Evolutionary conservation across 306 rosid genomes (phyloP), one percentile per base, ranked within the genome.

Genomic region (Gastrolobium bilobum): DNA sequence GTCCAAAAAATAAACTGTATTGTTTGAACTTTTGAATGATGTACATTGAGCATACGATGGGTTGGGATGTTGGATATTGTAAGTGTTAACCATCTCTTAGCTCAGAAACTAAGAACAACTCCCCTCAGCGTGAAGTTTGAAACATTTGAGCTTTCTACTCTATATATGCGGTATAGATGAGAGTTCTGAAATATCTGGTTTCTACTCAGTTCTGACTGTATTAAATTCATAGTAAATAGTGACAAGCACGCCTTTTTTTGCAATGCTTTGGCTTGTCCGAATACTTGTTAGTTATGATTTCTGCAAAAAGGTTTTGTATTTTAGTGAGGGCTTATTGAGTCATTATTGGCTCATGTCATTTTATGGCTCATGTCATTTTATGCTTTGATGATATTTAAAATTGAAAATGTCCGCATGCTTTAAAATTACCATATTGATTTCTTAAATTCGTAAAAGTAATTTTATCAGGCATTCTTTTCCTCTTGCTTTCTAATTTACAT

Each of bases 291-390:
- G 15, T 54, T 37, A 26, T 68, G 63, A 58, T 59, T 60, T 70
- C 47, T 42, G 20, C 54, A 52, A 50, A 59, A 59, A 4, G 14
- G 4, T 51, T 62, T 79, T 63, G 20, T 15, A 26, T 73, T 46
- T 39, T 48, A 72, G 43, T 50, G 14, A 53, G 59, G 48, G 58
- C 51, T 53, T 56, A 51, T 51, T 44, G 56, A 63, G 34, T 81
- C 40, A 48, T 47, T 53, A 31, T 81, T 81, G 7, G 65, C 59
- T 56, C 64, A n/a, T 47, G 68, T 11, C 48, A 66, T 34, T 7
- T 52, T 78, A 48, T 78, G 54, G 65, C 59, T 56, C 64, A n/a
- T 47, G 68, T 11, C 48, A 66, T 34, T 7, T 52, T 78, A 48
- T 78, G 54, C 78, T 31, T 46, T 53, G 52, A 37, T 11, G 56